phyloP scores from a whole-genome alignment of 1,139 yeast genomes.

The Insectozyma bohioensis region DNA sequence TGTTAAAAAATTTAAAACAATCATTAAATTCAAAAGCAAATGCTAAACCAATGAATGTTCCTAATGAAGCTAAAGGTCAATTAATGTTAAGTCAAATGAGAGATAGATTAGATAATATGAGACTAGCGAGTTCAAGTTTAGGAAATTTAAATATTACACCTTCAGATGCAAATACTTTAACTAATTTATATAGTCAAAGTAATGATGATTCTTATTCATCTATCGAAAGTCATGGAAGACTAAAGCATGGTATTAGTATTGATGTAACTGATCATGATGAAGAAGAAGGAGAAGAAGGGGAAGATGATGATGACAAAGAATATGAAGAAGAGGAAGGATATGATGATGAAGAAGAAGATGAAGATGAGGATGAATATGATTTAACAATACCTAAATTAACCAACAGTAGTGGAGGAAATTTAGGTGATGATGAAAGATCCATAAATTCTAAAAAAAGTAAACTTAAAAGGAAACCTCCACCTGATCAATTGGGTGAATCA shows the following conservation, averaged over 20 bases:
- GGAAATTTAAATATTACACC: slow-evolving; percentile 7
- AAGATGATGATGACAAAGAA: too few species aligned
- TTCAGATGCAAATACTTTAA: slow-evolving; percentile 1
- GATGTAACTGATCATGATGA: slow-evolving; percentile 14
- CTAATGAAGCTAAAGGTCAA: slow-evolving; percentile 13
- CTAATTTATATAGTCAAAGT: background rate
- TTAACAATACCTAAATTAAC: background rate
- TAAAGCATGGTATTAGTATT: slow-evolving; percentile 11
- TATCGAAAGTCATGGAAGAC: slow-evolving; percentile 11
- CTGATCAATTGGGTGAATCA: slow-evolving; percentile 11
- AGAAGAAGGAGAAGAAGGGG: too few species aligned
- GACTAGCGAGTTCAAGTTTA: slow-evolving; percentile 9
- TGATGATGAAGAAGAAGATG: slow-evolving; percentile 3
- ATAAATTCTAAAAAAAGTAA: slow-evolving; percentile 10
- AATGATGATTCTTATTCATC: slow-evolving; percentile 16
- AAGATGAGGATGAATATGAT: too few species aligned
- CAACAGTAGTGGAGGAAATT: slow-evolving; percentile 4
- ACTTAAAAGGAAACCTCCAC: slow-evolving; percentile 31
- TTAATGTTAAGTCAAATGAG: slow-evolving; percentile 23
- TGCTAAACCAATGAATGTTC: slow-evolving; percentile 6
- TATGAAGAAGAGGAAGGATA: slow-evolving; percentile 7
- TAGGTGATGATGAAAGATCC: slow-evolving; percentile 5
- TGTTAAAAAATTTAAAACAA: slow-evolving; percentile 25
- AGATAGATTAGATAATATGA: slow-evolving; percentile 25
- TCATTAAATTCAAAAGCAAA: slow-evolving; percentile 26